phyloP scores from a whole-genome alignment of 345 rosid species.

The Reutealis trisperma region DNA sequence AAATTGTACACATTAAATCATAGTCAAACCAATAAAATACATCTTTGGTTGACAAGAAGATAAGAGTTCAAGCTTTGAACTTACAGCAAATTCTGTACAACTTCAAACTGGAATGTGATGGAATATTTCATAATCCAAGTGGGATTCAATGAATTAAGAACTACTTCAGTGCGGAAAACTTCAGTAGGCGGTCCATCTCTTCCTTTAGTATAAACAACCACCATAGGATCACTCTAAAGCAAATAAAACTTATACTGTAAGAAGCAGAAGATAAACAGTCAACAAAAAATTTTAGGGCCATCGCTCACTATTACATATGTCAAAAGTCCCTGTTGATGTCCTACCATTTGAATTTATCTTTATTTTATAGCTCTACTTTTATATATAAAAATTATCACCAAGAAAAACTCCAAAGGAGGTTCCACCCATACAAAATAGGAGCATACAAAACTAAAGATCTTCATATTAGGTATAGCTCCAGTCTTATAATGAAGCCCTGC shows the following conservation, averaged over 20 bases:
- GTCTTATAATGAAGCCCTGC: not conserved
- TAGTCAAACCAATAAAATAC: conserved; percentile 18
- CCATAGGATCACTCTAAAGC: conserved; percentile 86
- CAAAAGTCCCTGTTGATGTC: not conserved
- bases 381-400: not conserved
- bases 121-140: conserved; percentile 64
- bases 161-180: conserved; percentile 73
- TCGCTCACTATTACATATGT: not conserved
- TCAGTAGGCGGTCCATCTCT: conserved; percentile 68
- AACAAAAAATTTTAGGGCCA: not conserved
- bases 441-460: not conserved
- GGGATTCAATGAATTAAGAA: conserved; percentile 79
- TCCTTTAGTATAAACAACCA: conserved; percentile 65
- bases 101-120: conserved; percentile 63
- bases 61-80: conserved; percentile 26
- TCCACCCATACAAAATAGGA: not conserved
- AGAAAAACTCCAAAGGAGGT: not conserved
- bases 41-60: conserved; percentile 6
- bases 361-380: not conserved
- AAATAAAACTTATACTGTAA: conserved; percentile 25
- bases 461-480: not conserved
- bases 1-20: conserved; percentile 23
- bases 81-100: conserved; percentile 79
- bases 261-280: conserved; percentile 5
- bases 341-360: not conserved